These are phyloP conservation scores for Starmerella powellii DNA, from an alignment of 805 yeast species.

Conservation along the genomic window DNA sequence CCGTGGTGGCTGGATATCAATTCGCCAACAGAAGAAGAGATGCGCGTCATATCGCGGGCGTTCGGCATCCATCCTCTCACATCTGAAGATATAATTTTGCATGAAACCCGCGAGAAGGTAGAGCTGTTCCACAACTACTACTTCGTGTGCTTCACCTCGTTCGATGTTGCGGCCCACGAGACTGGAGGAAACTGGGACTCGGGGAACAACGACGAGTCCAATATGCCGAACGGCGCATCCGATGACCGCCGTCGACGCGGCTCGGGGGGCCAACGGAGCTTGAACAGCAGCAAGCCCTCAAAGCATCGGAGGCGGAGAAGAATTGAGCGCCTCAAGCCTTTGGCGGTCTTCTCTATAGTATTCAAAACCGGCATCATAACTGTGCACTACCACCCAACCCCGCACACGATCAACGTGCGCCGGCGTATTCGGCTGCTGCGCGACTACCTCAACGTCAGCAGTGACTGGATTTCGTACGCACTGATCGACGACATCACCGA, in stretches of 20 bases:
- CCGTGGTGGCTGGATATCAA: constrained; percentile 88
- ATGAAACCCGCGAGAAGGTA: constrained; percentile 91
- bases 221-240: neutral
- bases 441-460: constrained; percentile 78
- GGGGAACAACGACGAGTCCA: neutral
- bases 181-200: neutral
- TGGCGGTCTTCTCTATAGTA: constrained; percentile 85
- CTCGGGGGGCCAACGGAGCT: constrained; percentile 14
- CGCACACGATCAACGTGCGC: constrained; percentile 92
- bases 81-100: constrained; percentile 84
- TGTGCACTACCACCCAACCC: constrained; percentile 87
- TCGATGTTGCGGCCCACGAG: constrained; percentile 40
- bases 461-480: constrained; percentile 97
- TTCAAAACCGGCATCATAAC: constrained; percentile 85
- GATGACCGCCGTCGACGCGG: constrained; percentile 12
- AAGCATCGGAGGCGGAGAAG: constrained; percentile 24
- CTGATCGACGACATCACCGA: constrained; percentile 93
- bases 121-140: constrained; percentile 85
- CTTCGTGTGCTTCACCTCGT: constrained; percentile 77
- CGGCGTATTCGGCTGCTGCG: constrained; percentile 77
- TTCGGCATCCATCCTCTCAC: constrained; percentile 95
- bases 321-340: constrained; percentile 56
- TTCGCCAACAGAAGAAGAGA: constrained; percentile 92
- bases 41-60: constrained; percentile 80
- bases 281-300: constrained; percentile 16